phyloP scores from a whole-genome alignment of 768 basidiomycete genomes.

The Rubroboletus satanas region DNA sequence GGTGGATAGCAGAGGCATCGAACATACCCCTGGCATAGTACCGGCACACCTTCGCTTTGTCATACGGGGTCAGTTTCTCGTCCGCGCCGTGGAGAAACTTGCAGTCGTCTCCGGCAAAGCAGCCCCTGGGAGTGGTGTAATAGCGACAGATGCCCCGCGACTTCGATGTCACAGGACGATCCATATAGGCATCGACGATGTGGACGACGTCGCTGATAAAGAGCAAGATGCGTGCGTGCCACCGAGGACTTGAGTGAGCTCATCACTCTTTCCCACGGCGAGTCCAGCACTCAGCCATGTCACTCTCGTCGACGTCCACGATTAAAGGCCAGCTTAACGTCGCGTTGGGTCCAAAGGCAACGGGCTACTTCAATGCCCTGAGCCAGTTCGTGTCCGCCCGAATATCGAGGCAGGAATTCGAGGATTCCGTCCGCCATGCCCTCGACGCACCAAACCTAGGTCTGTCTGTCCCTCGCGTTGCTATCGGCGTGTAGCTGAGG shows the following conservation, averaged over 20 bases:
- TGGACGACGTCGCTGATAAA: constrained; percentile 1
- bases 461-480: constrained; percentile 15
- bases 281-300: constrained; percentile 43
- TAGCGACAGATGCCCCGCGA: constrained; percentile 69
- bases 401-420: constrained; percentile 73
- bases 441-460: constrained; percentile 58
- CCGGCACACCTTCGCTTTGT: constrained; percentile 65
- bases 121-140: constrained; percentile 60
- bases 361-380: constrained; percentile 59
- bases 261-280: constrained; percentile 17
- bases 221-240: not conserved
- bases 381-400: constrained; percentile 63
- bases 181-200: constrained; percentile 31
- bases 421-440: constrained; percentile 59
- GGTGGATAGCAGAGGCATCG: not conserved
- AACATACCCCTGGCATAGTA: constrained; percentile 57
- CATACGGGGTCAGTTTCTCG: constrained; percentile 59
- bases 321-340: constrained; percentile 65
- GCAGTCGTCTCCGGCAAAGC: constrained; percentile 64
- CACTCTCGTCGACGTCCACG: constrained; percentile 68
- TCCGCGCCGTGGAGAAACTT: constrained; percentile 69
- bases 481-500: constrained; percentile 5
- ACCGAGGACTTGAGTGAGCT: not conserved
- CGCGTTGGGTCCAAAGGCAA: constrained; percentile 58
- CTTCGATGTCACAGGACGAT: constrained; percentile 65